Conservation (phyloP, 2,329 filamentous ascomycete species). For the Phaeosphaeriaceae sp. region DNA sequence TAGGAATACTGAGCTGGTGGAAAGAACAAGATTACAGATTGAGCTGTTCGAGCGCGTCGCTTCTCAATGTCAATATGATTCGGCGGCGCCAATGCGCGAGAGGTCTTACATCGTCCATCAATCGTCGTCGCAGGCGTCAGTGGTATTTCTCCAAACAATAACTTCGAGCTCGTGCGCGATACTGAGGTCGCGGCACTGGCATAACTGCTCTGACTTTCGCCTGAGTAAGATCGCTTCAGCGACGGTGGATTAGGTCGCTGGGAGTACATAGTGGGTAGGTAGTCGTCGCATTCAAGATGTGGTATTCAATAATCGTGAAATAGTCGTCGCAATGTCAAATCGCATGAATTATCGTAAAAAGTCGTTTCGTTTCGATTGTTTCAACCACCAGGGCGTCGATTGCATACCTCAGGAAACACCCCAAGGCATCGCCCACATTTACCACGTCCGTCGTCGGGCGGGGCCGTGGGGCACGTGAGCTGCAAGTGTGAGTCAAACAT, state of each 20-base stretch:
- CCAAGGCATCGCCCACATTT: constrained; percentile 44
- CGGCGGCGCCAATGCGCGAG: constrained; percentile 8
- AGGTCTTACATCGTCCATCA: constrained; percentile 46
- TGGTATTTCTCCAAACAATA: constrained; percentile 60
- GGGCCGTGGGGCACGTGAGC: constrained; percentile 42
- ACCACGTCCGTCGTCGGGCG: constrained; percentile 28
- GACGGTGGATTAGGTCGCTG: constrained; percentile 41
- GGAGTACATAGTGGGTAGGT: constrained; percentile 38
- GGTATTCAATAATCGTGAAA: constrained; percentile 5
- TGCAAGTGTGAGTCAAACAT: constrained; percentile 53
- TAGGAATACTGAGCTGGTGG: constrained; percentile 57
- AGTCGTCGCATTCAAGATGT: constrained; percentile 26
- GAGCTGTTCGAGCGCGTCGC: constrained; percentile 55
- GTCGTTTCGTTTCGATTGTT: constrained; percentile 10
- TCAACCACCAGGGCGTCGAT: constrained; percentile 25
- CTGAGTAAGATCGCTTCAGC: constrained; percentile 48
- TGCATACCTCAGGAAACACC: constrained; percentile 38
- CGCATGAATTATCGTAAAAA: constrained; percentile 22
- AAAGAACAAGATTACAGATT: constrained; percentile 58
- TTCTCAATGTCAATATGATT: constrained; percentile 35
- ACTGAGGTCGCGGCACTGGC: constrained; percentile 40
- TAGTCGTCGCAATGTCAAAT: constrained; percentile 15
- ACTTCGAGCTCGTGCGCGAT: constrained; percentile 47
- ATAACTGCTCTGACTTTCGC: constrained; percentile 47
- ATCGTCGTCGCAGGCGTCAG: constrained; percentile 48